A percentile compares a stretch with the other conserved stretches of the same genome.
Conservation (phyloP, 1,284 basidiomycete genomes). For the Pascua sp. region DNA sequence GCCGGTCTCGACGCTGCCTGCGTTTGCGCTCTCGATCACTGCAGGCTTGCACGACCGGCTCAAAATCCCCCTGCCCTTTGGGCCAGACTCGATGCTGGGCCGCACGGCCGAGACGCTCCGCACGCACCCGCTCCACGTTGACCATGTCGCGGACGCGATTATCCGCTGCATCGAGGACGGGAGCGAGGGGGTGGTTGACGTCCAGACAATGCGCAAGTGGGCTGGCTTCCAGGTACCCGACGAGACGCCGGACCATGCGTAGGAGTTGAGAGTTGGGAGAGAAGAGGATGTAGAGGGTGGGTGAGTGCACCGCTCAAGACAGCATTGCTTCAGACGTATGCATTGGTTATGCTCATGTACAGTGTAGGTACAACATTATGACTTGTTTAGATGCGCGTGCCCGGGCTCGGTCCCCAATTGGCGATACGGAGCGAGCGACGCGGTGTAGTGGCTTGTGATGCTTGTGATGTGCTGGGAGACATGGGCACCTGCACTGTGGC, state of each 20-base stretch:
- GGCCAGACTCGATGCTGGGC: conserved; percentile 42
- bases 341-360: too few relatives aligned
- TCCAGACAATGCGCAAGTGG: conserved; percentile 63
- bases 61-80: conserved; percentile 57
- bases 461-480: too few relatives aligned
- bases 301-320: too few relatives aligned
- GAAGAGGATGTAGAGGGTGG: neutral
- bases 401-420: too few relatives aligned
- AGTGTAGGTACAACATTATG: too few relatives aligned
- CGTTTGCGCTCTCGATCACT: conserved; percentile 77
- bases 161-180: conserved; percentile 42
- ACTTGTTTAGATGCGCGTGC: too few relatives aligned
- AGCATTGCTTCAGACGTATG: too few relatives aligned
- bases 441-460: too few relatives aligned
- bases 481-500: too few relatives aligned
- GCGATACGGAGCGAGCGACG: too few relatives aligned
- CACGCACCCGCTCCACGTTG: conserved; percentile 88
- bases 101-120: conserved; percentile 59
- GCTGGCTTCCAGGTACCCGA: conserved; percentile 31
- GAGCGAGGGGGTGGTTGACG: conserved; percentile 66
- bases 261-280: neutral
- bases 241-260: neutral
- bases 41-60: conserved; percentile 62
- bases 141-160: conserved; percentile 86
- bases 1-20: conserved; percentile 79